Conservation (phyloP, 768 basidiomycete species). For the Termitomyces sp. region DNA sequence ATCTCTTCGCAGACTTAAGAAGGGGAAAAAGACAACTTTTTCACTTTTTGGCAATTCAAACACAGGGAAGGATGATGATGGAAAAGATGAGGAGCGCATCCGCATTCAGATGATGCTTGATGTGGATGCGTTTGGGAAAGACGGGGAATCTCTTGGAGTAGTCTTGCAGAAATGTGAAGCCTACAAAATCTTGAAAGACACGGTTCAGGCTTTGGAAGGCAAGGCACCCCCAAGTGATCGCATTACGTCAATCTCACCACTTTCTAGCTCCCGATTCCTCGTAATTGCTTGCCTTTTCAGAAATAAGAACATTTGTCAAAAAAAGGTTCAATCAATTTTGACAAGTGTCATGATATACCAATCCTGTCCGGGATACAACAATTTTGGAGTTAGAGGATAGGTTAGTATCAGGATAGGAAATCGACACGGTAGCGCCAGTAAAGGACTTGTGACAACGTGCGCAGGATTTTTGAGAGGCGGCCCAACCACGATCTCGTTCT, state of each 20-base stretch:
- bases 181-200: slow-evolving; percentile 50
- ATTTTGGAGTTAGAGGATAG: slow-evolving; percentile 19
- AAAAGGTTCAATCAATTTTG: slow-evolving; percentile 12
- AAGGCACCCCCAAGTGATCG: not conserved
- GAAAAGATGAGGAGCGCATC: slow-evolving; percentile 85
- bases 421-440: not conserved
- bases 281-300: not conserved
- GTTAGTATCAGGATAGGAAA: slow-evolving; percentile 11
- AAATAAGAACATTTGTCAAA: not conserved
- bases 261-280: slow-evolving; percentile 8
- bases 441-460: slow-evolving; percentile 43
- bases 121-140: slow-evolving; percentile 76
- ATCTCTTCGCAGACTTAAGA: slow-evolving; percentile 79
- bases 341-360: slow-evolving; percentile 49
- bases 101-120: slow-evolving; percentile 79
- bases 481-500: slow-evolving; percentile 61
- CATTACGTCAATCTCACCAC: not conserved
- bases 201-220: slow-evolving; percentile 46
- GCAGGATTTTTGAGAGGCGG: slow-evolving; percentile 43
- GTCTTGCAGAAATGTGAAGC: slow-evolving; percentile 45
- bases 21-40: slow-evolving; percentile 72
- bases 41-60: slow-evolving; percentile 66
- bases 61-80: slow-evolving; percentile 55
- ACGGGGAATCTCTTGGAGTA: slow-evolving; percentile 67
- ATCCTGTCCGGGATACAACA: slow-evolving; percentile 52